Evolutionary conservation across 1,284 basidiomycete species (phyloP), one percentile per base, ranked within the genome.

Genomic region (Neolentinus lepideus): DNA sequence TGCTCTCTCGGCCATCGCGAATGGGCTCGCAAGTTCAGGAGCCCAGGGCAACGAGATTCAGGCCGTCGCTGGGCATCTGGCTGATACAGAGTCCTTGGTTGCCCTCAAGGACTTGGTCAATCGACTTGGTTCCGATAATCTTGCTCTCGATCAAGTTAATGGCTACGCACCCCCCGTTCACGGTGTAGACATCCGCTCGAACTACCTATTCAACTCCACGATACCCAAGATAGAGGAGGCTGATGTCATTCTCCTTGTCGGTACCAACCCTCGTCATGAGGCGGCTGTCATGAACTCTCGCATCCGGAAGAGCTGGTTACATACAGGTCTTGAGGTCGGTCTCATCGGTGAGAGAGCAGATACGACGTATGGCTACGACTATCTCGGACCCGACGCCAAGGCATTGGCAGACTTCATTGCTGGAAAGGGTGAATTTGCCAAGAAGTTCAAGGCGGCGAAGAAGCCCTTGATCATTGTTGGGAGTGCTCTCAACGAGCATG

Each of bases 261-360:
- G 96, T 61, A 98, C 94, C 55, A 98, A 99, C 75, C 96, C 96
- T 12, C 84, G 97, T 51, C 95, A 98, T 70, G 97, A 99, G 74
- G 97, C 94, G 8, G 91, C 97, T 31, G 95, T 98, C 57, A 79
- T 99, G 67, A 99, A 99, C 80, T 94, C 95, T 11, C 90, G 96
- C 62, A 92, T 99, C 66, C 85, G 96, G 67, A 96, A 94, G 79
- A 89, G 85, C 62, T 99, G 92, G 90, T 70, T 99, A 62, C 87
- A 94, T 67, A 86, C 83, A 21, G 81, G 83, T 56, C 78, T 95
- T 53, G 90, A 97, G 66, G 82, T 98, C 54, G 96, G 92, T 51
- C 72, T 97, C 43, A 87, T 99, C 60, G 96, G 96, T 52, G 90
- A 97, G 72, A 83, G 90, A 55, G 93, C 89, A 48, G 93, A 98